A percentile compares a stretch with the other conserved stretches of the same genome.
Evolutionary conservation across 2,329 filamentous ascomycete species (phyloP).

Genomic region (Cladosporium sp.): DNA sequence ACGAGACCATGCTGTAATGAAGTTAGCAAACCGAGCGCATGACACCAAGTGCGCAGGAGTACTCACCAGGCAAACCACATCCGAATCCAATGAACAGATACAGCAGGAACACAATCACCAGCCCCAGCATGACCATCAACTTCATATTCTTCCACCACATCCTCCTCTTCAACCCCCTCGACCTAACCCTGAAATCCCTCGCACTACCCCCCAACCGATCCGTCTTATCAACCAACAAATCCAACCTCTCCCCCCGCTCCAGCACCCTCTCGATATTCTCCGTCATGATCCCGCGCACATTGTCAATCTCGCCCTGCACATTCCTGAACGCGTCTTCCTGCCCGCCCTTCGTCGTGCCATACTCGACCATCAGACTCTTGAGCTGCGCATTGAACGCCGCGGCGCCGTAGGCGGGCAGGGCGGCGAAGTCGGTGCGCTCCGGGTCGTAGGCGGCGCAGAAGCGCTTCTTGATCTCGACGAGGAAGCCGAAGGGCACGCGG

Average conservation of each 20-base stretch:
- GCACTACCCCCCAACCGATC: slow-evolving; percentile 83
- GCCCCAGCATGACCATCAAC: slow-evolving; percentile 70
- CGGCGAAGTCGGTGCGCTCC: slow-evolving; percentile 62
- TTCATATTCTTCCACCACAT: slow-evolving; percentile 99
- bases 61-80: slow-evolving; percentile 58
- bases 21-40: background rate
- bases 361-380: slow-evolving; percentile 72
- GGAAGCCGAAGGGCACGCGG: slow-evolving; percentile 85
- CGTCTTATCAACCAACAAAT: slow-evolving; percentile 93
- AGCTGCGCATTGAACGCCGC: slow-evolving; percentile 79
- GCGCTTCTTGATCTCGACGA: slow-evolving; percentile 81
- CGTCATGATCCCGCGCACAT: slow-evolving; percentile 86
- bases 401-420: slow-evolving; percentile 82
- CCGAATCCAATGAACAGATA: slow-evolving; percentile 68
- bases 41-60: too few species aligned
- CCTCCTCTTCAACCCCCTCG: slow-evolving; percentile 74
- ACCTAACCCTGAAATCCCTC: slow-evolving; percentile 82
- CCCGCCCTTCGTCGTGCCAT: slow-evolving; percentile 69
- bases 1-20: slow-evolving; percentile 20
- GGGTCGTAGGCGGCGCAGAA: slow-evolving; percentile 69
- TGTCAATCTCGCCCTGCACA: slow-evolving; percentile 85
- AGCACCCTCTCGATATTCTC: slow-evolving; percentile 86
- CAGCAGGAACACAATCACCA: slow-evolving; percentile 67
- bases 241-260: slow-evolving; percentile 86
- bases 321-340: slow-evolving; percentile 74